Evolutionary conservation across 352 stramenopile species (phyloP).

Genomic region (Sclerospora graminicola): DNA sequence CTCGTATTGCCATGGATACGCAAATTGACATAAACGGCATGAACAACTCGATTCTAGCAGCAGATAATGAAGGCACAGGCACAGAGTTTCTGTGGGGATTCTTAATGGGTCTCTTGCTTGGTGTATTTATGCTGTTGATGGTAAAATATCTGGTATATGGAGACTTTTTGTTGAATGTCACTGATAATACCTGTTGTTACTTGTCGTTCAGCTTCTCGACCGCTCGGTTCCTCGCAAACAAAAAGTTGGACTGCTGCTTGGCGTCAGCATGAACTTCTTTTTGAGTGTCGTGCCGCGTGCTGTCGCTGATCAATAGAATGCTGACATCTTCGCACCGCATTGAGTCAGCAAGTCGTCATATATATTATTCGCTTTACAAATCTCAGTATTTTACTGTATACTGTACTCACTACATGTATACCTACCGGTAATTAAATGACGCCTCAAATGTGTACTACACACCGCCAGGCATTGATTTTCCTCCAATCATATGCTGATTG

Average conservation of each 20-base stretch:
- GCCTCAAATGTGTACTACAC: background rate
- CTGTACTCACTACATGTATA: no score
- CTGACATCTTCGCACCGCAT: background rate
- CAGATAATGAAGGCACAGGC: constrained; percentile 82
- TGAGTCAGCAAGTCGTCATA: constrained; percentile 1
- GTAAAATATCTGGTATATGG: constrained; percentile 19
- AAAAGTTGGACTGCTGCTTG: constrained; percentile 75
- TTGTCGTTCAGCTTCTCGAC: constrained; percentile 52
- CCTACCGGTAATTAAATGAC: no score
- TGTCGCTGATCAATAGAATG: constrained; percentile 49
- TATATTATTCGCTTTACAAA: no score
- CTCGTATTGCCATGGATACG: constrained; percentile 58
- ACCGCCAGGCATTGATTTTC: background rate
- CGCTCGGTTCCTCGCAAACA: constrained; percentile 79
- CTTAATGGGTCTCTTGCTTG: constrained; percentile 77
- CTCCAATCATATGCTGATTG: constrained; percentile 24
- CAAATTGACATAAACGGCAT: constrained; percentile 82
- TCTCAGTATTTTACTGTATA: no score
- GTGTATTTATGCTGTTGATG: constrained; percentile 87
- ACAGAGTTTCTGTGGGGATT: constrained; percentile 86
- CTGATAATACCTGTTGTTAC: constrained; percentile 1
- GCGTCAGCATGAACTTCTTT: constrained; percentile 86
- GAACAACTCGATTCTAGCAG: constrained; percentile 71
- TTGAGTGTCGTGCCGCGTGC: constrained; percentile 77
- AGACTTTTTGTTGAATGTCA: background rate